Percentiles rank a stretch among this genome's conserved stretches.
phyloP scores from a whole-genome alignment of 2,329 filamentous ascomycete genomes.

The Cordyceps militaris region DNA sequence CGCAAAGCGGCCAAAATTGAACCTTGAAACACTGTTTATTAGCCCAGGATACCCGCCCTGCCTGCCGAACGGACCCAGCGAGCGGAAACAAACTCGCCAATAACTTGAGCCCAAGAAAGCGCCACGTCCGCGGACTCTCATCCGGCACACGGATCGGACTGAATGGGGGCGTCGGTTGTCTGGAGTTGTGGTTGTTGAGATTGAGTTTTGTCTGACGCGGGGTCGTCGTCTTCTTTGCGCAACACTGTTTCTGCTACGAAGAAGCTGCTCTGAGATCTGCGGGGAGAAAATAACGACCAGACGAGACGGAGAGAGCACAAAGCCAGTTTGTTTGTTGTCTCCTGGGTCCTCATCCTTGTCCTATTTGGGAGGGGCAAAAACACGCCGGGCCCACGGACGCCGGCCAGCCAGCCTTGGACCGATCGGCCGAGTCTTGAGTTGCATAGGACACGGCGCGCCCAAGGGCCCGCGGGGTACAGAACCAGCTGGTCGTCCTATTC shows the following conservation, averaged over 20 bases:
- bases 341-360: neutral
- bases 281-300: too few relatives aligned
- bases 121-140: conserved; percentile 12
- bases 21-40: neutral
- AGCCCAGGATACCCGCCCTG: neutral
- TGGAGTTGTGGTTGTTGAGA: neutral
- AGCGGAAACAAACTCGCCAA: conserved; percentile 7
- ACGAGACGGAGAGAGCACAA: too few relatives aligned
- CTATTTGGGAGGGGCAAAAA: neutral
- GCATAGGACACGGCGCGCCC: neutral
- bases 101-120: neutral
- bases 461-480: neutral
- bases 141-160: neutral
- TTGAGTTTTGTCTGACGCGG: neutral
- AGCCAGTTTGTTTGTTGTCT: too few relatives aligned
- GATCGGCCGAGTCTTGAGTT: conserved; percentile 3
- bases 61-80: neutral
- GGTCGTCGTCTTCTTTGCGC: neutral
- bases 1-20: neutral
- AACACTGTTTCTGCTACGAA: neutral
- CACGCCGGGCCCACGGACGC: neutral
- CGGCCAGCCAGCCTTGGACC: neutral
- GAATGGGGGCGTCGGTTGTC: too few relatives aligned
- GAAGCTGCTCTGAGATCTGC: neutral
- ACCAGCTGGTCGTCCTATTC: neutral